Evolutionary conservation across 495 filamentous ascomycete genomes (phyloP), one percentile per base, ranked within the genome.

Genomic region (Neurospora sp.): DNA sequence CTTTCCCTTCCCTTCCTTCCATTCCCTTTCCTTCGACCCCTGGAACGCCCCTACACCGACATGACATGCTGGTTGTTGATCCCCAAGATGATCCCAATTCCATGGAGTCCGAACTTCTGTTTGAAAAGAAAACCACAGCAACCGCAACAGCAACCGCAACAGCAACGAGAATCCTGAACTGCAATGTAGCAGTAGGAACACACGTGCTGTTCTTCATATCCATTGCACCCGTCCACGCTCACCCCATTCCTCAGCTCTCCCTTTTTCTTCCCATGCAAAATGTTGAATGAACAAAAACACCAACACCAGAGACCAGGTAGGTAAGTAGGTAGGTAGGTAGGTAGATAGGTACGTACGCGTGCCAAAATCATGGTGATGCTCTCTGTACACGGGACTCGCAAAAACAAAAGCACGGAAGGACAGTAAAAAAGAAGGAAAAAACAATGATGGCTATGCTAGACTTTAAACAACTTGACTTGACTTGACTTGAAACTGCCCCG

Each of bases 371-470:
- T 66, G 54, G 14, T 66, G 18, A 66, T 66, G 27, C 54, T 66
- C 54, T 66, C 54, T 66, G 27, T 66, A 66, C 54, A 66, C 54
- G 27, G 54, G 14, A 31, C 31, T n/a, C 8, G 48, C 40, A 40
- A 35, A 41, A 31, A 23, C 12, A 11, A 39, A 42, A 27, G 14
- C 18, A 35, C 27, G 54, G 11, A 66, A 66, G 7, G 12, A 3
- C 14, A 35, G 54, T 66, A 23, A 40, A 69, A 38, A 37, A 18
- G 41, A 70, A n/a, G 71, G n/a, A 59, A 69, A 72, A n/a, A 46
- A 75, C 20, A 48, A 44, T 23, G 27, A 40, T 20, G 46, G 35
- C 46, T 59, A 73, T 70, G 72, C 44, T 75, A 72, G 20, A n/a
- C 18, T 41, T n/a, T 38, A 70, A 37, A 70, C 14, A 69, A 69